Percentiles rank a stretch among this genome's conserved stretches.
These are phyloP conservation scores for Colletotrichum horii DNA, from an alignment of 2,329 filamentous ascomycete genomes.

Conservation along the genomic window DNA sequence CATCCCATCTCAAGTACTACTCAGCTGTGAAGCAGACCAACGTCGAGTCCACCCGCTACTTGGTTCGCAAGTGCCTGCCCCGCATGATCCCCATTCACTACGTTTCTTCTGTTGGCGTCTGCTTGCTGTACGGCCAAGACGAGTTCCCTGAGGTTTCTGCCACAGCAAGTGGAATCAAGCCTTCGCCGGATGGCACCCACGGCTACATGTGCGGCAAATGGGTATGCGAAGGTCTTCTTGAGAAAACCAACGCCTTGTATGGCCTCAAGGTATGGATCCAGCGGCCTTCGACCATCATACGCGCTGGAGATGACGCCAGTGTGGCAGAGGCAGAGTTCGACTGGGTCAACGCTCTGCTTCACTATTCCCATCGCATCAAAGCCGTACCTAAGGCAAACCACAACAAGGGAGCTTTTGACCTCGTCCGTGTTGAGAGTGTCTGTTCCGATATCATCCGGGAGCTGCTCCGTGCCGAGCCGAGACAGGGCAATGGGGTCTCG, in stretches of 20 bases:
- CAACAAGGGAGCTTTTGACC: not conserved
- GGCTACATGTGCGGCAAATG: not conserved
- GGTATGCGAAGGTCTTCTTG: not conserved
- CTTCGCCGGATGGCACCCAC: not conserved
- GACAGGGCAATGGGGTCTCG: not conserved
- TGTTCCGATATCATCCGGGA: not conserved
- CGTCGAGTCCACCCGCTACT: slow-evolving; percentile 30
- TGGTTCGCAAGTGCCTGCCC: slow-evolving; percentile 27
- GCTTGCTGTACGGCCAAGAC: not conserved
- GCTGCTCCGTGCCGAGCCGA: not conserved
- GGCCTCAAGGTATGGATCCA: not conserved
- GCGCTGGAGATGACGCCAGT: not conserved
- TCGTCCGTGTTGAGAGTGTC: not conserved
- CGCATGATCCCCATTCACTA: slow-evolving; percentile 39
- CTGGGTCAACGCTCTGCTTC: not conserved
- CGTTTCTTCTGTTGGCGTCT: slow-evolving; percentile 35
- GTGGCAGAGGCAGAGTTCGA: not conserved
- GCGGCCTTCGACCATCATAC: not conserved
- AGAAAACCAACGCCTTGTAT: not conserved
- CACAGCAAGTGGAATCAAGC: not conserved
- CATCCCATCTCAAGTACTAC: slow-evolving; percentile 36
- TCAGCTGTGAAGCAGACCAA: slow-evolving; percentile 30
- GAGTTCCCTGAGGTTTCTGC: slow-evolving; percentile 15
- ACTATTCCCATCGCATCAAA: not conserved
- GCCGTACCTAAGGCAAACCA: not conserved